A percentile compares a stretch with the other conserved stretches of the same genome.
These are phyloP conservation scores for Metschnikowia hibisci DNA, from an alignment of 805 yeast species.

Conservation along the genomic window DNA sequence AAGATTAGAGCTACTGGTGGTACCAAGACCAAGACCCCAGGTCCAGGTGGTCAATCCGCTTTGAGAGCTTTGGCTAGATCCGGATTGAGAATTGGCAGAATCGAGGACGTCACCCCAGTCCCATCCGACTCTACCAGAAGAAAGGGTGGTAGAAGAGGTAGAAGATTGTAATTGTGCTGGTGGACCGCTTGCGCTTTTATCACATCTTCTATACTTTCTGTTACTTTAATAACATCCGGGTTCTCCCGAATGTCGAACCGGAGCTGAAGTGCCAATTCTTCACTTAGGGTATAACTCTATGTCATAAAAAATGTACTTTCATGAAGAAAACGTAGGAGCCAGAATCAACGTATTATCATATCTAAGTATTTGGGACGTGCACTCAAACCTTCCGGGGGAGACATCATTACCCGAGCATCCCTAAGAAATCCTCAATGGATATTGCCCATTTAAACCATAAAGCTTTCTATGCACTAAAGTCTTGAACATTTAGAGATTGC, in stretches of 20 bases:
- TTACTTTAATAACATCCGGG: slow-evolving; percentile 12
- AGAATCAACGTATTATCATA: too few species aligned
- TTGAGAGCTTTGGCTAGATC: slow-evolving; percentile 99
- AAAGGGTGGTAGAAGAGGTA: slow-evolving; percentile 99
- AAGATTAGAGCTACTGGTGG: slow-evolving; percentile 99
- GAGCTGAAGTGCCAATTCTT: slow-evolving; percentile 12
- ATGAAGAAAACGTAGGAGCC: slow-evolving; percentile 4
- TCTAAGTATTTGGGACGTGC: too few species aligned
- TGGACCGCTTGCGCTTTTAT: slow-evolving; percentile 6
- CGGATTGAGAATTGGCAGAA: slow-evolving; percentile 99
- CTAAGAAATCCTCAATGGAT: too few species aligned
- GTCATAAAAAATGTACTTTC: slow-evolving; percentile 15
- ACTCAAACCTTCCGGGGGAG: too few species aligned
- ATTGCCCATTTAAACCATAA: too few species aligned
- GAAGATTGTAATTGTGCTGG: slow-evolving; percentile 68
- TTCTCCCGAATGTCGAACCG: slow-evolving; percentile 1
- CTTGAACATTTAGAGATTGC: too few species aligned
- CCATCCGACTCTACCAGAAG: slow-evolving; percentile 99
- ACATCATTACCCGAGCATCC: too few species aligned
- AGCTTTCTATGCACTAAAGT: too few species aligned
- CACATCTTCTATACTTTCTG: slow-evolving; percentile 7
- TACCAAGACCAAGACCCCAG: slow-evolving; percentile 99
- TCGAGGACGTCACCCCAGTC: slow-evolving; percentile 99
- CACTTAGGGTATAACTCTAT: slow-evolving; percentile 6
- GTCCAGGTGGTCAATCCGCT: slow-evolving; percentile 99